Evolutionary conservation across 768 basidiomycete species (phyloP), one percentile per base, ranked within the genome.

Genomic region (Mycena metata): DNA sequence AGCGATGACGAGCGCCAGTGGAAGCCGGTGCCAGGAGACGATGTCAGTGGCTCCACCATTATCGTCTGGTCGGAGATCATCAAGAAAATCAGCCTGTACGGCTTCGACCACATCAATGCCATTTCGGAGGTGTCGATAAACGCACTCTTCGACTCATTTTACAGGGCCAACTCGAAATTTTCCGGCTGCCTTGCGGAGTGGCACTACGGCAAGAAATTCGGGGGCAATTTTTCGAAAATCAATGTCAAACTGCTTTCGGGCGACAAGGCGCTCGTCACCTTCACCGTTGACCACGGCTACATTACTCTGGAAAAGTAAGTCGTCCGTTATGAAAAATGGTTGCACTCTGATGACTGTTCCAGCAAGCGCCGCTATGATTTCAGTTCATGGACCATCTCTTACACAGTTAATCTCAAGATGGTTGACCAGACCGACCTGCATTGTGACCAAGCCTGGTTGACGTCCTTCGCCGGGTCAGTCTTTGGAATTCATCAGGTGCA

Each of bases 41-140:
- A 30, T 12, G 50, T 35, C 42, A 23, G 33, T 26, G 42, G 43
- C 9, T 52, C 41, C 6, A 21, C 24, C 43, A 33, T 39, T 9
- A 30, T 69, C 47, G 51, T 69, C 36, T 69, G 67, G 67, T 39
- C 54, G 17, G 67, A 69, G 35, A 63, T 26, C 24, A 26, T 69
- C 24, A 46, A 64, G 36, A 46, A 60, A 55, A 51, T 65, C 36
- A 51, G 2, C 10, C 47, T 69, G 16, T 30, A 54, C 33, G 57
- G 62, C 24, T 67, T 46, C 36, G 69, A 69, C 33, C 62, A 60
- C 30, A 39, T 69, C 12, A 8, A 60, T 24, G 58, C 69, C 5
- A 43, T 69, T 54, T 69, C 69, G 19, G 64, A 69, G 57, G 64
- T 36, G 26, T 60, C 64, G 19, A 65, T 69, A 64, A 64, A 66